Evolutionary conservation across 176 grass and related monocot species (phyloP), one percentile per base, ranked within the genome.

Genomic region (Carex scoparia): DNA sequence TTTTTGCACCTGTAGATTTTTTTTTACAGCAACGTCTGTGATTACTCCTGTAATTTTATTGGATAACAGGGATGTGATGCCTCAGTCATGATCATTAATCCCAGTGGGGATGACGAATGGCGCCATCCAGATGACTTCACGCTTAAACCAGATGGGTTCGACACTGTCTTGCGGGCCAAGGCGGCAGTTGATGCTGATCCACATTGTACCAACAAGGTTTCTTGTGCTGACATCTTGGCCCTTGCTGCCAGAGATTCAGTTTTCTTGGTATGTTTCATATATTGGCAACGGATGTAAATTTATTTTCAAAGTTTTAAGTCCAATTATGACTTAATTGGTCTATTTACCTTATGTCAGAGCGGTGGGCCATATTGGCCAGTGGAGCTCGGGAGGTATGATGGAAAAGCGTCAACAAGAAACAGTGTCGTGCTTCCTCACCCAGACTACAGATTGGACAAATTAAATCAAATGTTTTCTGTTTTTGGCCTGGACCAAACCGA

Each of bases 161-260:
- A 27, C 40, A 92, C 90, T 19, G 54, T 94, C 46, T 35, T 87
- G 59, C 55, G 4, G 27, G 90, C 93, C 70, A 94, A 94, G 93
- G 79, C 79, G 0, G 93, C 88, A 0, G 90, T 94, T 1, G 93
- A 94, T 86, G 87, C 68, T 1, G 88, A 86, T 86, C 84, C 88
- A 23, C 85, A 0, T 71, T 94, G 93, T 86, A 81, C 81, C 11
- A 79, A 89, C 88, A 87, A 33, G 79, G 93, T 94, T 59, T 94
- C 93, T 27, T 94, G 93, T 77, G 86, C 93, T 48, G 93, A 94
- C 85, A 91, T 94, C 64, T 49, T 94, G 11, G 93, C 93, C 69
- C 88, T 94, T 44, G 90, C 93, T 72, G 73, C 93, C 5, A 89
- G 90, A 73, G 93, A 94, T 28, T 66, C 87, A 51, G 85, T 92